Evolutionary conservation across 2,329 filamentous ascomycete species (phyloP).

Genomic region (Colletotrichum chrysophilum): DNA sequence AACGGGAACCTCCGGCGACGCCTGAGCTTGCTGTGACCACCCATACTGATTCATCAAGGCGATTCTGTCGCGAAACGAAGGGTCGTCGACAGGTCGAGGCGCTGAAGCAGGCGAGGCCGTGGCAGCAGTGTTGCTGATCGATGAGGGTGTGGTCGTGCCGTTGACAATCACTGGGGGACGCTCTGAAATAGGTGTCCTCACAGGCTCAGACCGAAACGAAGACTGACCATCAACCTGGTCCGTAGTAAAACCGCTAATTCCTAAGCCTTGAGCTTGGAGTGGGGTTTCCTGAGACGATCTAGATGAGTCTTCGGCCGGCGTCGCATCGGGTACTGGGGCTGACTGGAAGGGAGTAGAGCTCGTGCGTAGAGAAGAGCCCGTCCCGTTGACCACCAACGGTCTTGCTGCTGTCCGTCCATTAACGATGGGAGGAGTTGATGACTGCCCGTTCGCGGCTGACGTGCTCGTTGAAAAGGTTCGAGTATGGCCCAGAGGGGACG

Average conservation of each 20-base stretch:
- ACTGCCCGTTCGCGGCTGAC: conserved; percentile 42
- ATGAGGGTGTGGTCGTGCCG: conserved; percentile 30
- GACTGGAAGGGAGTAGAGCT: conserved; percentile 28
- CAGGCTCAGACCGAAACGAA: not conserved
- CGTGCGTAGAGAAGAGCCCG: conserved; percentile 48
- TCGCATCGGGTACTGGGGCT: not conserved
- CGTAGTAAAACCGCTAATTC: not conserved
- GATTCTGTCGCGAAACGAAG: conserved; percentile 48
- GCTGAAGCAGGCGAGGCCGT: conserved; percentile 7
- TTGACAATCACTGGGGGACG: conserved; percentile 40
- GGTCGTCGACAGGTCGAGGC: conserved; percentile 32
- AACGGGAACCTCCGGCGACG: conserved; percentile 27
- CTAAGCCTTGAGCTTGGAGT: conserved; percentile 28
- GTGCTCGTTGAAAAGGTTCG: conserved; percentile 48
- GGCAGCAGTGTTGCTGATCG: conserved; percentile 1
- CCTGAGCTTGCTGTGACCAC: conserved; percentile 11
- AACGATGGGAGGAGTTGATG: conserved; percentile 40
- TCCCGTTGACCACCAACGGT: conserved; percentile 60
- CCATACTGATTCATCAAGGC: conserved; percentile 37
- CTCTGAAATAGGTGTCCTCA: conserved; percentile 25
- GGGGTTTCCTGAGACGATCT: conserved; percentile 29
- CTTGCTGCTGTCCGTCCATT: conserved; percentile 41
- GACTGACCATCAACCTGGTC: not conserved
- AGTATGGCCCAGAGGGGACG: conserved; percentile 58
- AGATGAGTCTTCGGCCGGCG: conserved; percentile 26